Evolutionary conservation across 495 filamentous ascomycete species (phyloP), one percentile per base, ranked within the genome.

Genomic region (Aspergillus affinis): DNA sequence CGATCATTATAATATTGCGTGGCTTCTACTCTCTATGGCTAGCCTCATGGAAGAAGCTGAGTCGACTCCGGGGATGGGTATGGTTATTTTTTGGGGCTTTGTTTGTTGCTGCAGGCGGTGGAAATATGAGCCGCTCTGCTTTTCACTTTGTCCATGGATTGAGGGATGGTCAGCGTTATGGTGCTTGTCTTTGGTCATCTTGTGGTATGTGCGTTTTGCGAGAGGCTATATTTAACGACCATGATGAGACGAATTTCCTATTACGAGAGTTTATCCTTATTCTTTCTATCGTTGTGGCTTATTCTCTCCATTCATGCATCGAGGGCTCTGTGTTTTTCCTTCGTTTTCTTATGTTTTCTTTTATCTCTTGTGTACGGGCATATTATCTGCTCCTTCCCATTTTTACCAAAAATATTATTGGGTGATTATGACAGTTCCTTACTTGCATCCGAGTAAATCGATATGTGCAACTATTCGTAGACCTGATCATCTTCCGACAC

Each of bases 191-290:
- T 63, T 65, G 59, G 58, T 64, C 59, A 62, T 54, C 48, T 70
- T 62, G 55, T 65, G 60, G 55, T 59, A 41, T 59, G 51, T 64
- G 60, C 53, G 57, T 61, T 57, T 59, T 67, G 49, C 49, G 51
- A 57, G 62, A 66, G 67, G 64, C 61, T 69, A 65, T 63, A 68
- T 66, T 66, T 74, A 69, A 78, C 67, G 77, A 78, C 77, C 68
- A 78, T 73, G 75, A 80, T 74, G 72, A 69, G 61, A 80, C 77
- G 77, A 80, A 80, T 78, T 69, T 78, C 65, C 63, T 78, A 58
- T 59, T 21, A 67, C 47, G 59, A 67, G 57, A 65, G 54, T 49
- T 58, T 54, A 26, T 49, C 55, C 50, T 61, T 54, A 26, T 49
- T 58, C 50, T 52, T 56, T 67, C 64, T 63, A 68, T 45, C 63